Percentiles rank a stretch among this genome's conserved stretches.
These are phyloP conservation scores for Ophiostoma fasciatum DNA, from an alignment of 2,329 filamentous ascomycete genomes.

Conservation along the genomic window DNA sequence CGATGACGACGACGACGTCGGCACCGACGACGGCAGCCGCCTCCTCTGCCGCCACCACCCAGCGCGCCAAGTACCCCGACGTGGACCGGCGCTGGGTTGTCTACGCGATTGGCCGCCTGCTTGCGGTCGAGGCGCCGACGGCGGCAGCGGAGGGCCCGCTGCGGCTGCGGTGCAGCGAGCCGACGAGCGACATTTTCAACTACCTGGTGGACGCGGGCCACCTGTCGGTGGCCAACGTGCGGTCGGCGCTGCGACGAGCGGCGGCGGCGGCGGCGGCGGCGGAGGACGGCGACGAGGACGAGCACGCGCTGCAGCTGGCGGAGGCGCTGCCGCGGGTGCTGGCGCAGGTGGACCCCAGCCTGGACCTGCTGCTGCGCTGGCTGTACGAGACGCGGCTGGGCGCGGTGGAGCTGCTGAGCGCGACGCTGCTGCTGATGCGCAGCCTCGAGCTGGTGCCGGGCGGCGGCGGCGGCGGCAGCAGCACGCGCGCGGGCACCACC, in stretches of 20 bases:
- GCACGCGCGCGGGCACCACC: too few species aligned
- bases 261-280: too few species aligned
- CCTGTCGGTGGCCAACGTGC: constrained; percentile 42
- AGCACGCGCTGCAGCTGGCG: constrained; percentile 33
- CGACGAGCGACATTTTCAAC: constrained; percentile 38
- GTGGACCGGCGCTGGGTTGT: constrained; percentile 52
- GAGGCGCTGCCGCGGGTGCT: constrained; percentile 49
- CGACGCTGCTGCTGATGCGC: constrained; percentile 51
- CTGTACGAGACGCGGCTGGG: constrained; percentile 51
- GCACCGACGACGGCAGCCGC: neutral
- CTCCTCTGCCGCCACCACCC: too few species aligned
- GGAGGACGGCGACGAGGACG: constrained; percentile 26
- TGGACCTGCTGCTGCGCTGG: constrained; percentile 51
- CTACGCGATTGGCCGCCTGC: constrained; percentile 46
- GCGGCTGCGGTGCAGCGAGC: constrained; percentile 23
- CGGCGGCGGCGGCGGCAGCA: constrained; percentile 15
- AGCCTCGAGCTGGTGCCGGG: constrained; percentile 48
- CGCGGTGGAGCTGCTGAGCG: constrained; percentile 49
- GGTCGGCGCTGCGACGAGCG: constrained; percentile 43
- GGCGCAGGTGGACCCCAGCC: constrained; percentile 49
- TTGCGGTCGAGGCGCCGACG: constrained; percentile 17
- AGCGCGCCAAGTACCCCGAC: constrained; percentile 28
- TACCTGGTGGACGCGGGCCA: constrained; percentile 48
- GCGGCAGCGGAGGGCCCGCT: constrained; percentile 11
- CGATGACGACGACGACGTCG: neutral